Evolutionary conservation across 1,284 basidiomycete species (phyloP).

Genomic region (Ganoderma multipileum): DNA sequence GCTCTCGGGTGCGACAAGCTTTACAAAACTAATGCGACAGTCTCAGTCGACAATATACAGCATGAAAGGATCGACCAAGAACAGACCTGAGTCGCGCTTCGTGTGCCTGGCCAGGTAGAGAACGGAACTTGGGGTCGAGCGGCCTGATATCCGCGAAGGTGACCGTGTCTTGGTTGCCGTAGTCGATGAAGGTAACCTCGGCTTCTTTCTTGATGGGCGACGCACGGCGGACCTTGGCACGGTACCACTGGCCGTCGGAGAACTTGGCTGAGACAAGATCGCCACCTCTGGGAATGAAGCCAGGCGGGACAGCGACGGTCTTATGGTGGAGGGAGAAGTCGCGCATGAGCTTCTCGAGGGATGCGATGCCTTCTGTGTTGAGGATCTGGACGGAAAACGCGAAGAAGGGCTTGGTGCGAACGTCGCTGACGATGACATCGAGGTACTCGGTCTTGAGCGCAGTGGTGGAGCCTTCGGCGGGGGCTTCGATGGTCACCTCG

Average conservation of each 20-base stretch:
- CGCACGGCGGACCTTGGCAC: slow-evolving; percentile 84
- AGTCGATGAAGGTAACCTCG: slow-evolving; percentile 88
- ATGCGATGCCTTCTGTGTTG: slow-evolving; percentile 88
- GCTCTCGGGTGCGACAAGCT: slow-evolving; percentile 77
- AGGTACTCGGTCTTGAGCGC: slow-evolving; percentile 85
- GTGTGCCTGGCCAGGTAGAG: slow-evolving; percentile 84
- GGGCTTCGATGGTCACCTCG: slow-evolving; percentile 56
- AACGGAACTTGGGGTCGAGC: slow-evolving; percentile 86
- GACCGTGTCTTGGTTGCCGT: slow-evolving; percentile 89
- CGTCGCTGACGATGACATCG: slow-evolving; percentile 92
- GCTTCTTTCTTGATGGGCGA: slow-evolving; percentile 89
- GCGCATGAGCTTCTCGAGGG: slow-evolving; percentile 91
- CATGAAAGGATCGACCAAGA: not conserved
- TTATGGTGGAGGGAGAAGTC: slow-evolving; percentile 91
- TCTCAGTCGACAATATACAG: not conserved
- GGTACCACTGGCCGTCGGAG: slow-evolving; percentile 93
- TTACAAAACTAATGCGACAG: slow-evolving; percentile 71
- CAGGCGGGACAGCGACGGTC: slow-evolving; percentile 61
- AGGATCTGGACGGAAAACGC: slow-evolving; percentile 93
- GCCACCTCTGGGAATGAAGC: slow-evolving; percentile 81
- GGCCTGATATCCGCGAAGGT: slow-evolving; percentile 81
- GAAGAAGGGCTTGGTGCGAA: slow-evolving; percentile 79
- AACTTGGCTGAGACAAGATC: slow-evolving; percentile 93
- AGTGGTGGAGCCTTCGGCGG: slow-evolving; percentile 50
- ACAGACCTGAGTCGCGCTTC: slow-evolving; percentile 79